Conservation (phyloP, 2,329 filamentous ascomycete genomes). For the Penicillium sp. region DNA sequence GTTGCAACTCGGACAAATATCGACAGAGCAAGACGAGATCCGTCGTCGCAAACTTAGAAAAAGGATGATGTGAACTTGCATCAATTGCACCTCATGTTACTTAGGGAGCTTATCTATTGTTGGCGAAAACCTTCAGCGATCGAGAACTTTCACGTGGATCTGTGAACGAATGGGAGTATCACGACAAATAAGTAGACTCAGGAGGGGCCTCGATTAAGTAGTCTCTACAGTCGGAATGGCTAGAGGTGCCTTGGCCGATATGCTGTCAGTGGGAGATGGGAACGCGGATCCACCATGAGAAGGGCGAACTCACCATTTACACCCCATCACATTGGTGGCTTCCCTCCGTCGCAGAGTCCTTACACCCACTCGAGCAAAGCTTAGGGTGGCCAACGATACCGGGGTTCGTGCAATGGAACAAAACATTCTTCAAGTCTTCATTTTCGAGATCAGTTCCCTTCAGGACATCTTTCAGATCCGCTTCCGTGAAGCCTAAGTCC, state of each 20-base stretch:
- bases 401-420: slow-evolving; percentile 37
- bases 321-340: slow-evolving; percentile 23
- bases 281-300: neutral
- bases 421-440: slow-evolving; percentile 27
- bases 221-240: too few species aligned
- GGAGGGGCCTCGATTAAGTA: neutral
- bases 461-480: slow-evolving; percentile 26
- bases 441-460: slow-evolving; percentile 29
- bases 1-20: too few species aligned
- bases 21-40: too few species aligned
- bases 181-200: neutral
- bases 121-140: too few species aligned
- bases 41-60: too few species aligned
- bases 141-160: too few species aligned
- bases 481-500: slow-evolving; percentile 27
- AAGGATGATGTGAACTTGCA: too few species aligned
- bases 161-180: neutral
- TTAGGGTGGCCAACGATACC: slow-evolving; percentile 33
- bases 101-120: too few species aligned
- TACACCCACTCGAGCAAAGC: slow-evolving; percentile 30
- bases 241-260: neutral
- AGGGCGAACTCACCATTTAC: slow-evolving; percentile 9
- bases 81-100: too few species aligned
- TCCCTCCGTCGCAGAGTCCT: slow-evolving; percentile 25
- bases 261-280: neutral